Conservation (phyloP, 208 protist species). For the Trichomonas gallinae region DNA sequence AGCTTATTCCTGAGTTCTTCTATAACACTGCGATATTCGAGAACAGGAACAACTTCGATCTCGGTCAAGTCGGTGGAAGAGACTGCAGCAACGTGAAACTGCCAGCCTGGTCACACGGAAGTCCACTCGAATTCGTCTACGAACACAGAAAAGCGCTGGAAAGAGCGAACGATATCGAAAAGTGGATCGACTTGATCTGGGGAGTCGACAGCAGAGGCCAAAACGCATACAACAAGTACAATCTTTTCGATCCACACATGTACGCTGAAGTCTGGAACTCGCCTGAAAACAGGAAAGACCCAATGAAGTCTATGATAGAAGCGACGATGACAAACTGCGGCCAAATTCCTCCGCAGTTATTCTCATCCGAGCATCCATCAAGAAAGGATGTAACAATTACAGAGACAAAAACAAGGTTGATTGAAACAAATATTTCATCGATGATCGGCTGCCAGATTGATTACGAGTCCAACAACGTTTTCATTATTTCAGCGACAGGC, state of each 20-base stretch:
- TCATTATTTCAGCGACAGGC: not conserved
- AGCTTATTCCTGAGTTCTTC: slow-evolving; percentile 54
- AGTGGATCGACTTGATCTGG: slow-evolving; percentile 9
- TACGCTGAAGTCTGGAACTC: not conserved
- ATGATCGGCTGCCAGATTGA: not conserved
- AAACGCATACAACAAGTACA: not conserved
- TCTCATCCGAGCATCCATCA: not conserved
- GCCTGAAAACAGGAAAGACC: not conserved
- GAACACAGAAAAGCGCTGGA: not conserved
- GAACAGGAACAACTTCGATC: slow-evolving; percentile 40
- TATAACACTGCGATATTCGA: slow-evolving; percentile 46
- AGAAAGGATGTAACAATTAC: no score
- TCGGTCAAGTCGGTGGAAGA: slow-evolving; percentile 34
- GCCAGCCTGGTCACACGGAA: not conserved
- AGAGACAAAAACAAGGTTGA: not conserved
- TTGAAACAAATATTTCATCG: not conserved
- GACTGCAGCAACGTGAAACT: not conserved
- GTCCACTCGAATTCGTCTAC: not conserved
- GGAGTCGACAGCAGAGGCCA: not conserved
- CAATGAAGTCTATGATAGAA: not conserved
- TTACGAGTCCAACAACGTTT: not conserved
- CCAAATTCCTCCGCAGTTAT: not conserved
- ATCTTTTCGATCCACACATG: not conserved
- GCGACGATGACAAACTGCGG: not conserved
- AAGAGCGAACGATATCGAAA: not conserved